phyloP scores from a whole-genome alignment of 768 basidiomycete species.

The Porpolomopsis calyptriformis region DNA sequence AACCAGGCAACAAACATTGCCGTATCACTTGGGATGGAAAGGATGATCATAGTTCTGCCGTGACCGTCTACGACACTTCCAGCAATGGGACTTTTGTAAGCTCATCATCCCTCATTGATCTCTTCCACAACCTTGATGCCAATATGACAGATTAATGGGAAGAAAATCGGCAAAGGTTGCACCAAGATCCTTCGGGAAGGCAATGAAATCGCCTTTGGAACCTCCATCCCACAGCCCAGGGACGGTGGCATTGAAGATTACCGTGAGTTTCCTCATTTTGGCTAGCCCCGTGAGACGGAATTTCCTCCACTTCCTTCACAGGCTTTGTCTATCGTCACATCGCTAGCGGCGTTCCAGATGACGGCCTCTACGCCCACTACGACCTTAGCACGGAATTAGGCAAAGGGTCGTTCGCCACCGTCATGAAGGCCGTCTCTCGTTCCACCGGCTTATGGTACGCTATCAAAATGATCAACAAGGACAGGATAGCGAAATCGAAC shows the following conservation, averaged over 20 bases:
- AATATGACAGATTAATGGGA: constrained; percentile 49
- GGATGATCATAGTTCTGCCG: constrained; percentile 28
- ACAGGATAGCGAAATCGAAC: constrained; percentile 24
- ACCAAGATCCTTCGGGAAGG: constrained; percentile 59
- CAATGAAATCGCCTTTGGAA: constrained; percentile 82
- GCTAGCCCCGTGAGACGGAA: neutral
- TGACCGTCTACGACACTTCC: constrained; percentile 46
- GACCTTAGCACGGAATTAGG: constrained; percentile 67
- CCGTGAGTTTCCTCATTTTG: constrained; percentile 32
- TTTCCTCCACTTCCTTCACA: too few relatives aligned
- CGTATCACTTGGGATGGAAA: constrained; percentile 49
- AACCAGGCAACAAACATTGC: constrained; percentile 53
- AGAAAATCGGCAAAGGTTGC: constrained; percentile 47
- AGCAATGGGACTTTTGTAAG: constrained; percentile 69
- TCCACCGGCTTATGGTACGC: constrained; percentile 68
- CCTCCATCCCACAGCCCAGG: constrained; percentile 33
- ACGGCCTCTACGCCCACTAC: constrained; percentile 54
- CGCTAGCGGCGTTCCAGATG: constrained; percentile 36
- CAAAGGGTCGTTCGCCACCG: constrained; percentile 85
- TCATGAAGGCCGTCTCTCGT: constrained; percentile 70
- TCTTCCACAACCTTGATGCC: constrained; percentile 1
- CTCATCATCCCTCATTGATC: constrained; percentile 6
- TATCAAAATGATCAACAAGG: constrained; percentile 74
- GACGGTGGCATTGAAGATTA: constrained; percentile 55
- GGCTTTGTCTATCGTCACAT: constrained; percentile 66